These are phyloP conservation scores for Euclidium syriacum DNA, from an alignment of 345 rosid genomes.

Conservation along the genomic window DNA sequence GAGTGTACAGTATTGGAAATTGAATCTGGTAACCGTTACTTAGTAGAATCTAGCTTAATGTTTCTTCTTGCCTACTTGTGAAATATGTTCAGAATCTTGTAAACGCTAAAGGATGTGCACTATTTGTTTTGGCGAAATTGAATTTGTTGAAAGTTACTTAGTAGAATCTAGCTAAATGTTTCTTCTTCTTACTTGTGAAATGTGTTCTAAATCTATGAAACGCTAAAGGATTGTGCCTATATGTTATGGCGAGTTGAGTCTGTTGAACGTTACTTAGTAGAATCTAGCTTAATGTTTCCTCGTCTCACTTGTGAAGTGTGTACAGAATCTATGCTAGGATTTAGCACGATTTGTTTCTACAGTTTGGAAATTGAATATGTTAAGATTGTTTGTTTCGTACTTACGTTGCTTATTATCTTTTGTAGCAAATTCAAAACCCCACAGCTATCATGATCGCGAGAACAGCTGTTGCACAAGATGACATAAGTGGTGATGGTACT, in stretches of 20 bases:
- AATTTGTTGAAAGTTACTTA: too few relatives aligned
- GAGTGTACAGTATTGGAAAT: too few relatives aligned
- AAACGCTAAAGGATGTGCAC: too few relatives aligned
- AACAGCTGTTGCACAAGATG: slow-evolving; percentile 99
- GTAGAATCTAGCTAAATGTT: too few relatives aligned
- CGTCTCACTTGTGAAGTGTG: background rate
- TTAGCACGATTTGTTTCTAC: background rate
- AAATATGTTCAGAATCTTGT: background rate
- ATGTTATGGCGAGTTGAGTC: too few relatives aligned
- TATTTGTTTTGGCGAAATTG: too few relatives aligned
- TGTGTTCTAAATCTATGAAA: too few relatives aligned
- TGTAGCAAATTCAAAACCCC: slow-evolving; percentile 97
- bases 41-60: background rate
- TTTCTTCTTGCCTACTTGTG: background rate
- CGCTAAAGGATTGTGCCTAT: slow-evolving; percentile 1
- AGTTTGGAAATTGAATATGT: background rate
- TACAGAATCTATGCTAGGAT: too few relatives aligned
- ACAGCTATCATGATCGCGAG: slow-evolving; percentile 99
- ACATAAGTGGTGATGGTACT: slow-evolving; percentile 94
- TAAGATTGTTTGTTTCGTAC: too few relatives aligned
- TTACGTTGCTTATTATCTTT: background rate
- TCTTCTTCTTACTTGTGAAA: too few relatives aligned
- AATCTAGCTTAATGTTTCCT: background rate
- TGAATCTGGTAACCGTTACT: too few relatives aligned
- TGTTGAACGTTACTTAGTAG: too few relatives aligned